phyloP scores from a whole-genome alignment of 176 grass and related monocot genomes.

The Puya raimondii region DNA sequence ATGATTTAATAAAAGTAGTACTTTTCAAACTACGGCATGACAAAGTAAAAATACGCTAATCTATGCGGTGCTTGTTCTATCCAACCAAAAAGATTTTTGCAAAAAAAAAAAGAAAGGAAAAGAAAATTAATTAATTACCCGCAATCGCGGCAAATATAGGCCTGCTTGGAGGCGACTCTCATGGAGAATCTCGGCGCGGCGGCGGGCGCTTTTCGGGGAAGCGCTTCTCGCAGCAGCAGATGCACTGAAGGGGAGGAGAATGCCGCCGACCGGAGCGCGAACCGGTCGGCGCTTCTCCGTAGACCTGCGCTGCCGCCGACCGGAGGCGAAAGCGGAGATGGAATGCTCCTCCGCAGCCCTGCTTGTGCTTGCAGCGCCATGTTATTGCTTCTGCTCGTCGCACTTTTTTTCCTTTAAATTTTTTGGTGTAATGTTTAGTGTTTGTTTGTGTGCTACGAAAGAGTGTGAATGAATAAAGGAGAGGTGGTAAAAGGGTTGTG shows the following conservation, averaged over 20 bases:
- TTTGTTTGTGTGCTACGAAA: constrained; percentile 16
- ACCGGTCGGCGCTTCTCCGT: constrained; percentile 10
- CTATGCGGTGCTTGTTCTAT: too few species aligned
- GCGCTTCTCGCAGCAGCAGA: constrained; percentile 11
- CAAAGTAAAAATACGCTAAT: constrained; percentile 11
- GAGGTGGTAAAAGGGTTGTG: constrained; percentile 8
- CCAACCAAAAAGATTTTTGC: too few species aligned
- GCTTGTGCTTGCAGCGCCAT: constrained; percentile 54
- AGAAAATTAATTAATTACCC: constrained; percentile 36
- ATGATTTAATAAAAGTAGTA: too few species aligned
- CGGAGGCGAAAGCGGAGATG: not conserved
- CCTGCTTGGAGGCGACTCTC: constrained; percentile 58
- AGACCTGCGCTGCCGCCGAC: not conserved
- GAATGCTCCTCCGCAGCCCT: constrained; percentile 23
- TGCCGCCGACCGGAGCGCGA: constrained; percentile 29
- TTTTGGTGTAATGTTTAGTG: not conserved
- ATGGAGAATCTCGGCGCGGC: constrained; percentile 45
- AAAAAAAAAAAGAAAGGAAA: not conserved
- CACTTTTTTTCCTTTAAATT: not conserved
- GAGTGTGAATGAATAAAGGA: too few species aligned
- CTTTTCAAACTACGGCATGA: not conserved
- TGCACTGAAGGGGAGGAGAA: constrained; percentile 32
- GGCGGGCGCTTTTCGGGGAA: constrained; percentile 1
- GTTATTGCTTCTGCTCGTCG: not conserved
- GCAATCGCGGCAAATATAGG: constrained; percentile 96